A percentile compares a stretch with the other conserved stretches of the same genome.
phyloP scores from a whole-genome alignment of 768 basidiomycete genomes.

The Boletus coccyginus region DNA sequence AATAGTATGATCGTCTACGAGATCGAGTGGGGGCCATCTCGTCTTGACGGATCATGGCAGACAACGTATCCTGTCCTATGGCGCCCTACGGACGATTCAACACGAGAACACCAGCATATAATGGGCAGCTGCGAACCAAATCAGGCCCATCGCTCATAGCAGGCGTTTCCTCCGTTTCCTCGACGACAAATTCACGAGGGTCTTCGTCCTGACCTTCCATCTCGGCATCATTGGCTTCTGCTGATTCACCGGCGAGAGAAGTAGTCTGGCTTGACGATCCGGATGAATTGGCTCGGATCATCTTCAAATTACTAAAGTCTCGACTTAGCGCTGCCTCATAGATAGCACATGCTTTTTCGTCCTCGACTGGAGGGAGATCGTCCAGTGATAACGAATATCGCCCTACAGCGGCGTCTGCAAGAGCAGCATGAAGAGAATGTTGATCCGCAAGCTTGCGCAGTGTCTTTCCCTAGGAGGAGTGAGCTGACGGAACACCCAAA shows the following conservation, averaged over 20 bases:
- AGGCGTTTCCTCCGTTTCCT: conserved; percentile 17
- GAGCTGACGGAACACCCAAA: conserved; percentile 5
- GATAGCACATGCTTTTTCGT: conserved; percentile 40
- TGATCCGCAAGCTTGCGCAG: conserved; percentile 54
- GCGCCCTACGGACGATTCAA: conserved; percentile 45
- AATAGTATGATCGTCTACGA: conserved; percentile 54
- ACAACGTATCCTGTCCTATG: conserved; percentile 71
- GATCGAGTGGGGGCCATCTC: conserved; percentile 59
- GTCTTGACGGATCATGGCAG: conserved; percentile 72
- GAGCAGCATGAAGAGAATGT: conserved; percentile 42
- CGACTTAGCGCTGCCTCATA: conserved; percentile 55
- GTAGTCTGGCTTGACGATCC: conserved; percentile 12
- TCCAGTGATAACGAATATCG: conserved; percentile 53
- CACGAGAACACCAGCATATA: not conserved
- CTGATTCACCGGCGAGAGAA: conserved; percentile 10
- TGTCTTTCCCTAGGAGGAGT: conserved; percentile 56
- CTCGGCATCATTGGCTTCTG: conserved; percentile 7
- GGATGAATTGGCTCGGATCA: conserved; percentile 20
- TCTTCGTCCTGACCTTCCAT: conserved; percentile 14
- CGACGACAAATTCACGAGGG: conserved; percentile 14
- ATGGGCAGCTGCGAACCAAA: conserved; percentile 18
- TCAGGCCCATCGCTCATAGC: conserved; percentile 18
- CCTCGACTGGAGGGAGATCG: conserved; percentile 54
- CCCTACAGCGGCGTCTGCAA: conserved; percentile 46
- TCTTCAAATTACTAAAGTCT: conserved; percentile 43